These are phyloP conservation scores for Beauveria medogensis DNA, from an alignment of 2,329 filamentous ascomycete species.

Conservation along the genomic window DNA sequence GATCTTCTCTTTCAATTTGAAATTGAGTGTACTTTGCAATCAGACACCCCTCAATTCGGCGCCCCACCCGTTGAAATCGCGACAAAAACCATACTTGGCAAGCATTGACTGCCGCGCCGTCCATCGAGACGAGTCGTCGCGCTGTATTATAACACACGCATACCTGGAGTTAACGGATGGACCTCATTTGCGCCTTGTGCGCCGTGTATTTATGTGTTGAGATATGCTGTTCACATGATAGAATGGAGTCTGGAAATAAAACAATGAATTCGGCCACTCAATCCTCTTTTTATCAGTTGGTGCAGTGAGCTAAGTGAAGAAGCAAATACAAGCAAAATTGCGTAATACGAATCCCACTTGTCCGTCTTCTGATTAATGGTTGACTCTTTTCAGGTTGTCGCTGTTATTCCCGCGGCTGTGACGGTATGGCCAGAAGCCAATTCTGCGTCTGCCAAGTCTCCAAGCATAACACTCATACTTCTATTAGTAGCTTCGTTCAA, in stretches of 20 bases:
- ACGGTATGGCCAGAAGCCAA: not conserved
- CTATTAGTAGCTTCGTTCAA: not conserved
- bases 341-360: not conserved
- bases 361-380: not conserved
- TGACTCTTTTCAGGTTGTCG: not conserved
- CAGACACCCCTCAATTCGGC: not conserved
- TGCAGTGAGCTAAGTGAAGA: not conserved
- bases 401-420: not conserved
- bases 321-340: slow-evolving; percentile 7
- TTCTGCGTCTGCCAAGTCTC: not conserved
- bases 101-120: not conserved
- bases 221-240: not conserved
- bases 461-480: not conserved
- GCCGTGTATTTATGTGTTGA: slow-evolving; percentile 4
- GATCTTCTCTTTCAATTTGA: not conserved
- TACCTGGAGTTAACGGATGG: slow-evolving; percentile 12
- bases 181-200: not conserved
- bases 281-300: not conserved
- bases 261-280: not conserved
- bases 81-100: not conserved
- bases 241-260: not conserved
- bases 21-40: not conserved
- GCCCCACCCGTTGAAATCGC: not conserved
- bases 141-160: slow-evolving; percentile 11
- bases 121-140: not conserved